Conservation (phyloP, 306 rosid genomes). For the Oxytropis ochrocephala region DNA sequence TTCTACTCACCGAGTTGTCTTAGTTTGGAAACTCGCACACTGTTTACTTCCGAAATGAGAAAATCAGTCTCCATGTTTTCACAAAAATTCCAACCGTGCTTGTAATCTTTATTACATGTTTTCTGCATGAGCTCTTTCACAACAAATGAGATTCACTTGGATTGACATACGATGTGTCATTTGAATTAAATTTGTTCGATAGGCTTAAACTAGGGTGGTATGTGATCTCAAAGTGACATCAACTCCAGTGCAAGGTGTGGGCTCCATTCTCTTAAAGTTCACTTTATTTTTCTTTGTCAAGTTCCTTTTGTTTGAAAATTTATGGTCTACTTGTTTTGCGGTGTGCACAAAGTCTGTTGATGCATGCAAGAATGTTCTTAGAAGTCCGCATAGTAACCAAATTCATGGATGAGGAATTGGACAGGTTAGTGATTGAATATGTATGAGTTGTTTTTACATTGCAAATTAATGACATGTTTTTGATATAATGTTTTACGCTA, state of each 20-base stretch:
- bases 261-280: too few species aligned
- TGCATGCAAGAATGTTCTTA: slow-evolving; percentile 93
- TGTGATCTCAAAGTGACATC: too few species aligned
- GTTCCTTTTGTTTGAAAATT: too few species aligned
- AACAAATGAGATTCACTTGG: too few species aligned
- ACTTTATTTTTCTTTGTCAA: too few species aligned
- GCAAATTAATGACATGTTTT: too few species aligned
- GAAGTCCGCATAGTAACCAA: slow-evolving; percentile 86
- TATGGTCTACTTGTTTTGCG: slow-evolving; percentile 32
- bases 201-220: too few species aligned
- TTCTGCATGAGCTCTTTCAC: slow-evolving; percentile 80
- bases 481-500: not conserved
- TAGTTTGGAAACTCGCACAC: slow-evolving; percentile 8
- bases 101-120: slow-evolving; percentile 18
- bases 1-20: slow-evolving; percentile 21
- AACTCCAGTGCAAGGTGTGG: too few species aligned
- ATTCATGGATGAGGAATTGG: slow-evolving; percentile 85
- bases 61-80: not conserved
- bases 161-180: too few species aligned
- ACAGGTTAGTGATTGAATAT: slow-evolving; percentile 57
- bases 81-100: slow-evolving; percentile 11
- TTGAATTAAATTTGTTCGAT: too few species aligned
- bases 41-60: not conserved
- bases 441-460: not conserved
- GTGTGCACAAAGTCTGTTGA: slow-evolving; percentile 97